Percentiles rank a stretch among this genome's conserved stretches.
Conservation (phyloP, 2,329 filamentous ascomycete species). For the Sclerotinia nivalis region DNA sequence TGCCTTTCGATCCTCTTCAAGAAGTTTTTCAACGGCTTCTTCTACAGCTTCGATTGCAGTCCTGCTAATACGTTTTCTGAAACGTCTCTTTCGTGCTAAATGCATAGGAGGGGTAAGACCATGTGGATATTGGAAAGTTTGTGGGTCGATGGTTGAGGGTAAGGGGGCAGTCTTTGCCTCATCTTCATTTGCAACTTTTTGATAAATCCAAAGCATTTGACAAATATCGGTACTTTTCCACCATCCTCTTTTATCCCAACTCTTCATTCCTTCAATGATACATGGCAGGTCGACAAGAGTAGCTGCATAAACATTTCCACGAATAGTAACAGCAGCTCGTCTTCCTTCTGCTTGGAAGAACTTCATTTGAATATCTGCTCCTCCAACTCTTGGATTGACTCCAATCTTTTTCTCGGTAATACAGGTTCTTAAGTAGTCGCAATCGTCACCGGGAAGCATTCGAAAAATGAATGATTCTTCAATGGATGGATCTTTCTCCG, state of each 20-base stretch:
- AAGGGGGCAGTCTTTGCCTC: constrained; percentile 46
- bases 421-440: constrained; percentile 75
- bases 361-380: constrained; percentile 76
- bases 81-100: constrained; percentile 57
- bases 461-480: constrained; percentile 89
- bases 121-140: constrained; percentile 48
- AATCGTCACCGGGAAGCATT: constrained; percentile 83
- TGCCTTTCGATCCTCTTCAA: constrained; percentile 49
- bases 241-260: constrained; percentile 71
- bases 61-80: constrained; percentile 56
- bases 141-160: constrained; percentile 38
- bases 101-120: constrained; percentile 63
- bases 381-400: constrained; percentile 58
- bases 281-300: constrained; percentile 68
- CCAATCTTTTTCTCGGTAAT: constrained; percentile 80
- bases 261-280: constrained; percentile 73
- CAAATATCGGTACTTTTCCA: constrained; percentile 75
- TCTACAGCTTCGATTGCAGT: constrained; percentile 59
- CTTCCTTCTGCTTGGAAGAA: constrained; percentile 70
- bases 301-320: constrained; percentile 63
- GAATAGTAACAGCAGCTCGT: constrained; percentile 60
- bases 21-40: constrained; percentile 53
- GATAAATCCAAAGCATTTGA: constrained; percentile 70
- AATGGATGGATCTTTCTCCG: constrained; percentile 81
- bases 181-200: constrained; percentile 54